Base-by-base conservation (phyloP, 192 early-diverging fungal species). In the Coemansia aciculifera region DNA sequence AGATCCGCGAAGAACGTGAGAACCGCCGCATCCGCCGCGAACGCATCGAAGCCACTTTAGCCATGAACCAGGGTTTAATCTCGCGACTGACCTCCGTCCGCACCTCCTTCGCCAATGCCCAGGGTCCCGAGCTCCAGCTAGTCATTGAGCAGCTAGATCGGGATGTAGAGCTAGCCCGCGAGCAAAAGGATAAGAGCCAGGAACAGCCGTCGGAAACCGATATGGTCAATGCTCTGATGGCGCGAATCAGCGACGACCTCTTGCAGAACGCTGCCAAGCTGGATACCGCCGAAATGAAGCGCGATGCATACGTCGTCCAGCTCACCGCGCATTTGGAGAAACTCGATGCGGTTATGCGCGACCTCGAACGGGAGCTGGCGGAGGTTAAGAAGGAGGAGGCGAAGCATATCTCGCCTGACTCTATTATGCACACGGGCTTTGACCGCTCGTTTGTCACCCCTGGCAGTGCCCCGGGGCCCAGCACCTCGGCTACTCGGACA, bases 1-100 rank as follows among this genome's bases (percentile, higher is more conserved):
- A 93, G 59, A 91, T 97, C 71, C 95, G 95, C 70, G 86, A 85
- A 19, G 86, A 94, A 67, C 94, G 96, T 24, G 89, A 91, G 17
- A 90, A 88, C 61, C 48, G 86, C 71, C 69, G 87, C 78, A 59
- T 92, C 89, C 66, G 88, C 89, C 66, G 78, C 43, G 74, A 81
- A 51, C 68, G 66, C 31, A 62, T 66, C 42, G 71, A 70, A 34
- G 59, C 59, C 52, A 66, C 77, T 12, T 56, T 78, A 27, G 56
- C 51, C 19, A 71, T 79, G 65, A 75, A 79, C 71, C 61, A 67
- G 52, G 69, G 78, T n/a, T 68, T 82, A 11, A 60, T 69, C 29
- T 36, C 70, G 44, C 68, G 75, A 40, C 73, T 82, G 5, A 62
- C 54, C 46, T 15, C 37, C 21, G 72, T 77, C 21, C 75, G 80